Evolutionary conservation across 352 stramenopile genomes (phyloP), one percentile per base, ranked within the genome.

Genomic region (Phytophthora ramorum): DNA sequence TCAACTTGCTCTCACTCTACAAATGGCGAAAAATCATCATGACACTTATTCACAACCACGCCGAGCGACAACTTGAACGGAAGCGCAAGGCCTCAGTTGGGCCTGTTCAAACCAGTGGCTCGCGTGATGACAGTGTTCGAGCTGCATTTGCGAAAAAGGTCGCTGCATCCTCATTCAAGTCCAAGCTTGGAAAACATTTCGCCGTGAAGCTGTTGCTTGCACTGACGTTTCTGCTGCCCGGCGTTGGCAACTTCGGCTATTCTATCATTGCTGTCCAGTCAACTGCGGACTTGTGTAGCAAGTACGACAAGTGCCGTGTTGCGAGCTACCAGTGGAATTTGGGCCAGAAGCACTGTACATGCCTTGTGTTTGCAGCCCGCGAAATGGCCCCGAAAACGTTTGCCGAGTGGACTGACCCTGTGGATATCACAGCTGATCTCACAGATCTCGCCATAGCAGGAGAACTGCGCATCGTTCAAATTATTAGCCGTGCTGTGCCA

Each of bases 1-100:
- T 83, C 20, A 62, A 72, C 7, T 13, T 71, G 22, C 41, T 83
- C 0, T 80, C 71, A 14, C 22, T 76, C 1, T 78, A 75, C 66
- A 83, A 83, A 26, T 83, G 68, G 71, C 19, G 47, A 4, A 76
- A 71, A 37, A 80, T 74, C 34, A 68, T 75, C 35, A 20, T 35
- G 1, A 62, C 62, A 9, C 37, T 80, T 6, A 65, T 78, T 7
- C 59, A 71, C 8, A 76, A 69, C 45, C 30, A 71, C 13, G 28
- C 14, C 45, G 52, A 56, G 14, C 53, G 16, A 17, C 47, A 58
- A 49, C 38, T 41, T 4, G 51, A 58, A n/a, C 17, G 40, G 19
- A 51, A 60, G 28, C 38, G 52, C 2, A 60, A 50, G 19, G n/a
- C 7, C 2, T 43, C 37, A 8, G 40, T 51, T 17, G 26, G 17